Evolutionary conservation across 129 eudicot genomes (phyloP).

Genomic region (carrot (Daucus carota)): DNA sequence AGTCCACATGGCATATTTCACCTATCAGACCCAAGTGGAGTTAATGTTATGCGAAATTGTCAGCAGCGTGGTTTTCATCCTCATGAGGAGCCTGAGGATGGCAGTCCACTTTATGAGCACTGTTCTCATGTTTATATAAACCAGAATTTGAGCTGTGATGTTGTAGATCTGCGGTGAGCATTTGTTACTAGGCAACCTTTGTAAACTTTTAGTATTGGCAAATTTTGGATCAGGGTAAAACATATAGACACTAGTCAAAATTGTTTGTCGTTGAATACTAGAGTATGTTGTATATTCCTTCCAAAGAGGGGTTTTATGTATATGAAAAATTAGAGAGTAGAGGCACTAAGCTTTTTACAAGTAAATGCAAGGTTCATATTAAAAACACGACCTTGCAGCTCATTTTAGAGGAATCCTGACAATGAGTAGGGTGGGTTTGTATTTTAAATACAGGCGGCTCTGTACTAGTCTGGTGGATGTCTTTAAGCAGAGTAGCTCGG

Average conservation of each 20-base stretch:
- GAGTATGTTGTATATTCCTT: constrained; percentile 3
- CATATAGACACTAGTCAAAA: not conserved
- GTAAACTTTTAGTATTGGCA: not conserved
- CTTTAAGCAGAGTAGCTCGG: no score
- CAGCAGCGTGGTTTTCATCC: constrained; percentile 96
- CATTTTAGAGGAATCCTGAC: no score
- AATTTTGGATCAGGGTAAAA: not conserved
- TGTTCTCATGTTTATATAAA: constrained; percentile 96
- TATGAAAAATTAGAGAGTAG: not conserved
- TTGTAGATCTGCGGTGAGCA: constrained; percentile 86
- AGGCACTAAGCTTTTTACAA: not conserved
- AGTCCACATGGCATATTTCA: constrained; percentile 99
- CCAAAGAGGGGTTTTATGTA: not conserved
- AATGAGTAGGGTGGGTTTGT: no score
- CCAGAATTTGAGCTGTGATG: constrained; percentile 54
- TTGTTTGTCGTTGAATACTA: not conserved
- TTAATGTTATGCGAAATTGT: constrained; percentile 73
- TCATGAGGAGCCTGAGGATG: constrained; percentile 92
- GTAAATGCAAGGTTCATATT: not conserved
- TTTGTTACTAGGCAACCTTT: not conserved
- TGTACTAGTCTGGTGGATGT: no score
- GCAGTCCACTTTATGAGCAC: constrained; percentile 85
- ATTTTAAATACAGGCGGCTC: no score
- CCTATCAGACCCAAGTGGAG: constrained; percentile 93
- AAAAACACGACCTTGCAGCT: no score